Evolutionary conservation across 2,329 filamentous ascomycete genomes (phyloP).

Genomic region (Talaromyces amestolkiae): DNA sequence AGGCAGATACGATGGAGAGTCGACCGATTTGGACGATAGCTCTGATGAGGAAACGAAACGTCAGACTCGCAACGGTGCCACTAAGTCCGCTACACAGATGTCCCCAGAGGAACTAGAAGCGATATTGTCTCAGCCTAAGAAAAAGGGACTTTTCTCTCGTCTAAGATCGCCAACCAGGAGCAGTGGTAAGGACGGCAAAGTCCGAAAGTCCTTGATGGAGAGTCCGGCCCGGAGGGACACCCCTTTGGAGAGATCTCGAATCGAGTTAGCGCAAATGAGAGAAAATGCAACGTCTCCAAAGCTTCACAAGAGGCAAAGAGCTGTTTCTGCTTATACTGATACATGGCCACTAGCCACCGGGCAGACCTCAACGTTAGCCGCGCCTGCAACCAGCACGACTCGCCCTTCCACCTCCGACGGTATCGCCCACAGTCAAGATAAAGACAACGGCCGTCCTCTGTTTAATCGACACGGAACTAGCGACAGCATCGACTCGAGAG

Average conservation of each 20-base stretch:
- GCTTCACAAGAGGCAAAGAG: constrained; percentile 27
- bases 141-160: constrained; percentile 29
- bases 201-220: constrained; percentile 56
- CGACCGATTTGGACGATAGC: constrained; percentile 61
- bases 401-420: constrained; percentile 21
- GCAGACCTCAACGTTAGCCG: neutral
- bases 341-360: constrained; percentile 6
- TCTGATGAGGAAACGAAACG: constrained; percentile 49
- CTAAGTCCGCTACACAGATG: constrained; percentile 50
- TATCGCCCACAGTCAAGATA: constrained; percentile 14
- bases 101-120: constrained; percentile 38
- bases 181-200: constrained; percentile 39
- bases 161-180: constrained; percentile 31
- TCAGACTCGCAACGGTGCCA: constrained; percentile 25
- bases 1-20: constrained; percentile 60
- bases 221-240: constrained; percentile 63
- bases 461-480: constrained; percentile 14
- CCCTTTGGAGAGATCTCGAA: constrained; percentile 57
- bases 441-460: constrained; percentile 7
- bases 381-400: neutral
- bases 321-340: neutral
- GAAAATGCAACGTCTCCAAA: constrained; percentile 29
- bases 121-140: constrained; percentile 32
- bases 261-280: constrained; percentile 43
- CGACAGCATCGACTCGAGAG: constrained; percentile 21